phyloP scores from a whole-genome alignment of 345 rosid species.

The Eucalyptus regnans region DNA sequence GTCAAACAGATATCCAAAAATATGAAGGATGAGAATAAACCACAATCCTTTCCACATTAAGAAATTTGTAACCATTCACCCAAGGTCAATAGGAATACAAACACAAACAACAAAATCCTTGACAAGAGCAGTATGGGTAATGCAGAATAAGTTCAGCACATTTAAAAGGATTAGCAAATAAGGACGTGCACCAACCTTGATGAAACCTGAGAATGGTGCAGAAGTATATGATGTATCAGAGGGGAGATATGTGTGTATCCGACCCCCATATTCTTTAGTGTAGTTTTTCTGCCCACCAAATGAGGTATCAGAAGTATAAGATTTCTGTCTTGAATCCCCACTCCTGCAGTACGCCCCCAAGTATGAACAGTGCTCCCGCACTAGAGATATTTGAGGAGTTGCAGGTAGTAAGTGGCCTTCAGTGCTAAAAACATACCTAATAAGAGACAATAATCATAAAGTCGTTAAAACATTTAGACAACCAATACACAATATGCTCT shows the following conservation, averaged over 20 bases:
- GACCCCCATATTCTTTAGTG: constrained; percentile 16
- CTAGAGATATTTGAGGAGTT: constrained; percentile 85
- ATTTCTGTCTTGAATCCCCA: constrained; percentile 17
- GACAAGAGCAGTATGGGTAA: background rate
- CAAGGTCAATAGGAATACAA: background rate
- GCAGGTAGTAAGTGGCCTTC: constrained; percentile 92
- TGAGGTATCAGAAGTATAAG: constrained; percentile 15
- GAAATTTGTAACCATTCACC: background rate
- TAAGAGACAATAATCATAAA: background rate
- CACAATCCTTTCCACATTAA: background rate
- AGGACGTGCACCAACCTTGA: constrained; percentile 44
- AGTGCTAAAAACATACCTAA: constrained; percentile 80
- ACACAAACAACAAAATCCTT: background rate
- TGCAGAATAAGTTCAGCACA: background rate
- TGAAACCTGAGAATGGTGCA: constrained; percentile 42
- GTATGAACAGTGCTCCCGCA: constrained; percentile 77
- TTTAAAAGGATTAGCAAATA: background rate
- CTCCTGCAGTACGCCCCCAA: constrained; percentile 67
- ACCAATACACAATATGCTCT: background rate
- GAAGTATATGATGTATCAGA: constrained; percentile 26
- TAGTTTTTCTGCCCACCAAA: constrained; percentile 21
- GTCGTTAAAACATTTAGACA: background rate
- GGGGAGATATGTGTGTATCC: constrained; percentile 7
- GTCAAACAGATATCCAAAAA: background rate
- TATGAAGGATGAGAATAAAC: background rate